These are phyloP conservation scores for Sphagnum magellanicum DNA, from an alignment of 228 moss, liverwort and hornwort species.

Conservation along the genomic window DNA sequence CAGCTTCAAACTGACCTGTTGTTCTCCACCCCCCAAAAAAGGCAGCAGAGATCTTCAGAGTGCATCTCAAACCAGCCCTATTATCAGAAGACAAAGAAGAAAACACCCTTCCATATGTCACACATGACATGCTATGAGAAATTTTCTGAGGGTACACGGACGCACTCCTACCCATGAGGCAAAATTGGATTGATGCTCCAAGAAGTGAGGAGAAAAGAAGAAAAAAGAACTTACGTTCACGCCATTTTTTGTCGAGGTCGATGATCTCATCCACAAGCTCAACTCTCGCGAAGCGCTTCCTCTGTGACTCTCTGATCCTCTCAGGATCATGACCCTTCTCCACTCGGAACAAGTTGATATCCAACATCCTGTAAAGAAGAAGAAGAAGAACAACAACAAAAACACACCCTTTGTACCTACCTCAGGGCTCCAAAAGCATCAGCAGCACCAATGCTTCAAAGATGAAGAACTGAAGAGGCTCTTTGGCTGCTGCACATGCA, in stretches of 20 bases:
- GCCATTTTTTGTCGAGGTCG: slow-evolving; percentile 60
- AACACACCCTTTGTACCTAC: neutral
- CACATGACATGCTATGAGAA: neutral
- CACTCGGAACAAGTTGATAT: slow-evolving; percentile 65
- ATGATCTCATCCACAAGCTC: slow-evolving; percentile 82
- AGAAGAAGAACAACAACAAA: neutral
- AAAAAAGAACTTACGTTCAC: slow-evolving; percentile 20
- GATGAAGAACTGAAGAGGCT: too few species aligned
- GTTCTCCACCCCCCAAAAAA: neutral
- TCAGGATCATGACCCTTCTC: slow-evolving; percentile 63
- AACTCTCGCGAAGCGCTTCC: slow-evolving; percentile 41
- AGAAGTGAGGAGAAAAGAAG: neutral
- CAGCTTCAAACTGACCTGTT: slow-evolving; percentile 35
- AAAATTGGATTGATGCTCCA: too few species aligned
- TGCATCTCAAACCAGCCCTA: too few species aligned
- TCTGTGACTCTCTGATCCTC: slow-evolving; percentile 66
- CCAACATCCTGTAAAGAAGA: slow-evolving; percentile 40
- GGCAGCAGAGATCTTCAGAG: too few species aligned
- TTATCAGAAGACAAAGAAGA: too few species aligned
- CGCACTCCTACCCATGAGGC: neutral
- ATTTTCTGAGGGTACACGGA: neutral
- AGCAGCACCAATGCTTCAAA: too few species aligned
- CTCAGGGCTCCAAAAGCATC: neutral
- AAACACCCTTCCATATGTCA: neutral
- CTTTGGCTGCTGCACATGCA: too few species aligned